A percentile compares a stretch with the other conserved stretches of the same genome.
Evolutionary conservation across 768 basidiomycete genomes (phyloP).

Genomic region (Boletus reticulatus): DNA sequence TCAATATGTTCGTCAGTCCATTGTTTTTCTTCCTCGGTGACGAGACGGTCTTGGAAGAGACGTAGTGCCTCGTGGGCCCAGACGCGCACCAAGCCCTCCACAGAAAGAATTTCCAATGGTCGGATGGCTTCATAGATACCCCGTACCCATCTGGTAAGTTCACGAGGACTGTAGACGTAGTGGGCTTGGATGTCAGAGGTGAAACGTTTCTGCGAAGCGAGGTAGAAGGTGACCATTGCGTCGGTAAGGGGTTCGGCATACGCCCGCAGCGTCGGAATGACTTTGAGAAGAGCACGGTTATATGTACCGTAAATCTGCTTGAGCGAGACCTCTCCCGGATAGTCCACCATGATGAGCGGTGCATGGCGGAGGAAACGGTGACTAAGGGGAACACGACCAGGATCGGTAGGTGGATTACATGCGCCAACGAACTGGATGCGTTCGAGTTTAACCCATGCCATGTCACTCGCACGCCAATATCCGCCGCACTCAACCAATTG

Average conservation of each 20-base stretch:
- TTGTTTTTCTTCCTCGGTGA: conserved; percentile 84
- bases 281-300: conserved; percentile 93
- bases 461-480: conserved; percentile 91
- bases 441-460: conserved; percentile 96
- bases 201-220: conserved; percentile 90
- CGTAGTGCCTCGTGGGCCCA: conserved; percentile 99
- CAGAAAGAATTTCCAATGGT: conserved; percentile 88
- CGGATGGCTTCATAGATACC: conserved; percentile 97
- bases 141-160: conserved; percentile 95
- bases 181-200: conserved; percentile 98
- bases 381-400: conserved; percentile 96
- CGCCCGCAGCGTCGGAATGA: conserved; percentile 87
- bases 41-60: conserved; percentile 96
- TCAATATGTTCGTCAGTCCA: conserved; percentile 98
- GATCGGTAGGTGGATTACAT: conserved; percentile 98
- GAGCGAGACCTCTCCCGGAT: conserved; percentile 94
- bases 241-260: conserved; percentile 94
- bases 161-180: conserved; percentile 98
- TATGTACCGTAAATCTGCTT: conserved; percentile 99
- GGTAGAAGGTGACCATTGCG: conserved; percentile 96
- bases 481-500: conserved; percentile 95
- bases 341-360: conserved; percentile 98
- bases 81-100: conserved; percentile 93
- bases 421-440: conserved; percentile 99
- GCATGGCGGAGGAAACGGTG: conserved; percentile 98